A percentile compares a stretch with the other conserved stretches of the same genome.
These are phyloP conservation scores for Colletotrichum zoysiae DNA, from an alignment of 2,329 filamentous ascomycete genomes.

Conservation along the genomic window DNA sequence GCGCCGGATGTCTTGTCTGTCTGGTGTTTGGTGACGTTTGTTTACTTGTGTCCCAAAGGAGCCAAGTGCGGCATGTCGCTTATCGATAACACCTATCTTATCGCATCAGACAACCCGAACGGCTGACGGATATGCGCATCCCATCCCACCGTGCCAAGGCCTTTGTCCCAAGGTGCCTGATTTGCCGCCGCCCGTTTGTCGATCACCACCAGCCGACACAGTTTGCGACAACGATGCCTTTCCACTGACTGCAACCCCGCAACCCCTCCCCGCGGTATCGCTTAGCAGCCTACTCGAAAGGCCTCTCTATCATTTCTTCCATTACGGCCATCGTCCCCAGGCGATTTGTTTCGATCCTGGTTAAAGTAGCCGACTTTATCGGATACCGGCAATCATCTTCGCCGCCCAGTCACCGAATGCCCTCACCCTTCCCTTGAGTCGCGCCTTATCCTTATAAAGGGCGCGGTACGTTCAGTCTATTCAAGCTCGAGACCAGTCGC, in stretches of 20 bases:
- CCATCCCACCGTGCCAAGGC: conserved; percentile 20
- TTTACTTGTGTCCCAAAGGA: conserved; percentile 56
- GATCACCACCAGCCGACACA: conserved; percentile 27
- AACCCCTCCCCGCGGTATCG: conserved; percentile 1
- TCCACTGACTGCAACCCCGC: conserved; percentile 14
- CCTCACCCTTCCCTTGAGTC: not conserved
- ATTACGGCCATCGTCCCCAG: not conserved
- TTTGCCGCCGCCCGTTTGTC: conserved; percentile 10
- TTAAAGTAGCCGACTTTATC: not conserved
- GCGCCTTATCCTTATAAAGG: conserved; percentile 5
- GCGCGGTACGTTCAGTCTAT: not conserved
- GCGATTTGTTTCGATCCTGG: not conserved
- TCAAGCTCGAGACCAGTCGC: not conserved
- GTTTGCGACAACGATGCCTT: conserved; percentile 21
- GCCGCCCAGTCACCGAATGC: conserved; percentile 7
- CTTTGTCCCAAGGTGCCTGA: conserved; percentile 5
- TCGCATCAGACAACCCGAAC: not conserved
- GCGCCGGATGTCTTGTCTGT: not conserved
- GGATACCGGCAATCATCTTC: not conserved
- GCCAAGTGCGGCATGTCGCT: conserved; percentile 38
- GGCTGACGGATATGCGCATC: conserved; percentile 12
- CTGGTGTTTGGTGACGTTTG: conserved; percentile 44
- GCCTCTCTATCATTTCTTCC: not conserved
- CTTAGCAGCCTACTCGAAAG: not conserved
- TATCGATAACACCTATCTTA: conserved; percentile 23